Base-by-base conservation (phyloP, 176 grass and related monocot species). In the Elaeis guineensis region DNA sequence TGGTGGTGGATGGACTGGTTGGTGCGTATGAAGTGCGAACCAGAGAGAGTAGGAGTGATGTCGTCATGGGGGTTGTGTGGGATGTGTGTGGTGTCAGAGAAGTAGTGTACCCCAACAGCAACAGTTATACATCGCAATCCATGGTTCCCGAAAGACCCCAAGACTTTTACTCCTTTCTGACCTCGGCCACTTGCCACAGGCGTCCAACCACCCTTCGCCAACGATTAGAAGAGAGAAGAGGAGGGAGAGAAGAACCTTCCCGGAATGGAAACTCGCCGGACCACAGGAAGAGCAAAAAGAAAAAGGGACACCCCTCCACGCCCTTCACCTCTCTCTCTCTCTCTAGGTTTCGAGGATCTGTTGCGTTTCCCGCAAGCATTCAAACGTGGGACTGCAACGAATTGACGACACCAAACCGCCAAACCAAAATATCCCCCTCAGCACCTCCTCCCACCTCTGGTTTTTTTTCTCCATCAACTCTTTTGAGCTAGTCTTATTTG, bases 121-220 rank as follows among this genome's bases (percentile, higher is more conserved):
- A 67, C 64, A 55, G 64, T 67, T 67, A 67, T 21, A 54, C 64
- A 67, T 67, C 51, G 24, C 64, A 67, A 67, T 67, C 64, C 64
- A 54, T 67, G 24, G 51, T 21, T 22, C 51, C 25, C 23, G 8
- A 19, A 54, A 67, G 54, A 67, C 23, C 17, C 64, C 50, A 66
- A 26, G 63, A 28, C 63, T 54, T 66, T 30, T 66, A 28, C 64
- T 66, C 49, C 64, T 14, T 66, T 20, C 64, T 66, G 48, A 54
- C 64, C 50, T 66, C 64, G 64, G 50, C 17, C 50, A 54, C 22
- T 66, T 66, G 64, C 64, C 49, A 65, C 15, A 51, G 39, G 11
- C 35, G 35, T 44, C 35, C 35, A 44, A 2, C 35, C 35, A 44
- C 11, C 9, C 35, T 44, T 44, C 9, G 35, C 35, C 35, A 44